A percentile compares a stretch with the other conserved stretches of the same genome.
These are phyloP conservation scores for Huntiella bhutanensis DNA, from an alignment of 2,329 filamentous ascomycete species.

Conservation along the genomic window DNA sequence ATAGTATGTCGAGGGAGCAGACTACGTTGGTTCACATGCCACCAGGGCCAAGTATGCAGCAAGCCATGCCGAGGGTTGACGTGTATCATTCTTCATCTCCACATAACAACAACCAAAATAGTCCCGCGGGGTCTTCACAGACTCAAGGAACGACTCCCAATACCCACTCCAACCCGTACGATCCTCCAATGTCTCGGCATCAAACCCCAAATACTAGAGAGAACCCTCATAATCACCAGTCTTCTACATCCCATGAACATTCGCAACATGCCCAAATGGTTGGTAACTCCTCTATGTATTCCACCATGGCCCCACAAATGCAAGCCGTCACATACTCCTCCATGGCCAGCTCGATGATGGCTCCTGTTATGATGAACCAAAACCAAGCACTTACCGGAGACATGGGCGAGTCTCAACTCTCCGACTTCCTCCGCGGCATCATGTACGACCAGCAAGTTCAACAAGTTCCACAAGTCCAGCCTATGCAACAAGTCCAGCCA, in stretches of 20 bases:
- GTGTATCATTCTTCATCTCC: neutral
- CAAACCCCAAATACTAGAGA: neutral
- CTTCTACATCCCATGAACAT: neutral
- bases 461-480: slow-evolving; percentile 15
- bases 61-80: neutral
- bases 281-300: too few species aligned
- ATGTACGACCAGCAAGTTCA: slow-evolving; percentile 28
- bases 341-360: neutral
- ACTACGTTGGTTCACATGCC: slow-evolving; percentile 2
- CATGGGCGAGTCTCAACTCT: slow-evolving; percentile 22
- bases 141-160: neutral
- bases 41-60: neutral
- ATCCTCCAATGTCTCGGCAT: neutral
- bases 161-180: neutral
- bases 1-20: neutral
- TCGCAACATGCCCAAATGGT: neutral
- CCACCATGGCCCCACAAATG: too few species aligned
- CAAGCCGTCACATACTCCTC: too few species aligned
- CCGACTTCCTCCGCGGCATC: slow-evolving; percentile 31
- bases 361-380: neutral
- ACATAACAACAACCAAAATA: neutral
- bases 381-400: neutral
- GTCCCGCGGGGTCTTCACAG: neutral
- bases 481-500: too few species aligned
- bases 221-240: neutral